phyloP scores from a whole-genome alignment of 1,139 yeast species.

The Geotrichum bryndzae region DNA sequence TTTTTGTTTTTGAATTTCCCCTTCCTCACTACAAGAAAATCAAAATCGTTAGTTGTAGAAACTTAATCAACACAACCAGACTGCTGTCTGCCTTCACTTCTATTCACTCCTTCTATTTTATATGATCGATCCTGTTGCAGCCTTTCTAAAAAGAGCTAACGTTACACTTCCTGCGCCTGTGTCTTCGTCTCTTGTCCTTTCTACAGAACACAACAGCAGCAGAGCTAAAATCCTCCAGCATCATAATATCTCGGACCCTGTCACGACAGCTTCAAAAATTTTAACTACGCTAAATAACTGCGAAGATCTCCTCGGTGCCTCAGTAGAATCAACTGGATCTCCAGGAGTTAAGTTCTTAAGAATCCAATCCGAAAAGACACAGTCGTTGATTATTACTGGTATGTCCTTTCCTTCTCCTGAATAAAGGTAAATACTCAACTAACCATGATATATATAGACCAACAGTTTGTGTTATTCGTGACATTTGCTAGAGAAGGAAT shows the following conservation, averaged over 20 bases:
- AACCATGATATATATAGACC: background rate
- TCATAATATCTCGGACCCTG: constrained; percentile 13
- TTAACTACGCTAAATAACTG: constrained; percentile 9
- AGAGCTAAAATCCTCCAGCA: constrained; percentile 12
- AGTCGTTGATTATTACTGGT: constrained; percentile 14
- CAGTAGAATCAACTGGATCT: background rate
- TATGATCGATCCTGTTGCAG: constrained; percentile 13
- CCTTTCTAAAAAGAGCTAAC: constrained; percentile 10
- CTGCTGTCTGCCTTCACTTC: background rate
- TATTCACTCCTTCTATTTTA: background rate
- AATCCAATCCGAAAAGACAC: constrained; percentile 12
- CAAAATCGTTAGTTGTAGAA: background rate
- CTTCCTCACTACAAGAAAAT: background rate
- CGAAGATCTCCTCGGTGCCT: constrained; percentile 5
- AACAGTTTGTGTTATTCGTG: constrained; percentile 11
- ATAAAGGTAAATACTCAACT: background rate
- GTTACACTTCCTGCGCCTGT: constrained; percentile 14
- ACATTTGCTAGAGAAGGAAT: constrained; percentile 3
- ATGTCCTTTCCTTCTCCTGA: background rate
- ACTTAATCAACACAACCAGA: background rate
- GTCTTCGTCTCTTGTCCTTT: constrained; percentile 10
- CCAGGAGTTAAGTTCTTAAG: constrained; percentile 11
- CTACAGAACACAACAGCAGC: background rate
- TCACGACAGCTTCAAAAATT: constrained; percentile 10
- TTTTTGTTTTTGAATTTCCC: background rate